Percentiles rank a stretch among this genome's conserved stretches.
Conservation (phyloP, 768 basidiomycete species). For the Paxillus rubicundulus region DNA sequence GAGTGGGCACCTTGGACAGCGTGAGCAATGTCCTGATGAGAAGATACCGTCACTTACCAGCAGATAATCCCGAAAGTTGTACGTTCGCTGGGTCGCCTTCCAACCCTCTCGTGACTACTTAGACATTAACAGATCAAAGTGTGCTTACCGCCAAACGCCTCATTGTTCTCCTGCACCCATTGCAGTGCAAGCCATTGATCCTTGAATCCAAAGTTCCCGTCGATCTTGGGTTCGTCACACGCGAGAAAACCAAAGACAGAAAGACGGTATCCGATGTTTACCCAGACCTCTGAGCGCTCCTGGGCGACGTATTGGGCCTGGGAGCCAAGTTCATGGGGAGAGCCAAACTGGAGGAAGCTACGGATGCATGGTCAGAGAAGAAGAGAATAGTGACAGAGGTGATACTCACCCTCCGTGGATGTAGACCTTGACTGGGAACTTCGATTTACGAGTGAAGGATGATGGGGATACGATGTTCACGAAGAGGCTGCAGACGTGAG, state of each 20-base stretch:
- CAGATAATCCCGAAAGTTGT: constrained; percentile 68
- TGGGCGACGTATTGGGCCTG: constrained; percentile 70
- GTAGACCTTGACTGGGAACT: constrained; percentile 68
- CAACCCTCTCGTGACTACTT: background rate
- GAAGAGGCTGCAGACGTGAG: constrained; percentile 45
- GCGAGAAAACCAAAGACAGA: constrained; percentile 79
- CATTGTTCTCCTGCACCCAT: constrained; percentile 70
- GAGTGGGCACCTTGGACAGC: constrained; percentile 60
- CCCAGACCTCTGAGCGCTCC: constrained; percentile 65
- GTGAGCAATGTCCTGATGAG: background rate
- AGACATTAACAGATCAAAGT: background rate
- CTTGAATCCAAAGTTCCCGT: constrained; percentile 82
- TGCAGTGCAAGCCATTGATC: constrained; percentile 78
- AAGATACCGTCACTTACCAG: constrained; percentile 40
- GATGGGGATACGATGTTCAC: constrained; percentile 63
- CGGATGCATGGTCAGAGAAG: background rate
- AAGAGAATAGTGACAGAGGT: background rate
- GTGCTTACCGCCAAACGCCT: constrained; percentile 61
- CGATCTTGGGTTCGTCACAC: constrained; percentile 54
- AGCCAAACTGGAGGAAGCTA: constrained; percentile 78
- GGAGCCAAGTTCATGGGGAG: constrained; percentile 56
- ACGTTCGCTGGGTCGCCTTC: constrained; percentile 60
- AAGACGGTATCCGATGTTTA: constrained; percentile 75
- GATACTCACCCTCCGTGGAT: constrained; percentile 67
- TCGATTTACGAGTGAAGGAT: constrained; percentile 37